Conservation (phyloP, 1,284 basidiomycete species). For the Leccinum griseonigrum region DNA sequence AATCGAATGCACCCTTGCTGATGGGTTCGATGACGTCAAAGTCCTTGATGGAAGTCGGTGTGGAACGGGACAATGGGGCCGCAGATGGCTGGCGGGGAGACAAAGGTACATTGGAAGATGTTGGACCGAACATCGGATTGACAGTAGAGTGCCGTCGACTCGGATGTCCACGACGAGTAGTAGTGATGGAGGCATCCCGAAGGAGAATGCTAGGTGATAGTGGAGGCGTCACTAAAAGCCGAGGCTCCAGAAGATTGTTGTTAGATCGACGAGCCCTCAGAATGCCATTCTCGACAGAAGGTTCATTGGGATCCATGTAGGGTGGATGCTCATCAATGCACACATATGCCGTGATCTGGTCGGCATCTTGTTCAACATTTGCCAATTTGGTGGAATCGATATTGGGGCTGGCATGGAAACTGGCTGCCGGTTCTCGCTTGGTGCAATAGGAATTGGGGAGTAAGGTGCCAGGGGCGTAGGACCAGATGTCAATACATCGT, state of each 20-base stretch:
- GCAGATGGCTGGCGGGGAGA: constrained; percentile 88
- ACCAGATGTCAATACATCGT: constrained; percentile 47
- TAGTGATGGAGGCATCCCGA: constrained; percentile 46
- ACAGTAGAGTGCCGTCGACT: constrained; percentile 69
- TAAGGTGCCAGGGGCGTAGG: constrained; percentile 68
- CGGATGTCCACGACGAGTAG: constrained; percentile 48
- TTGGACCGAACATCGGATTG: constrained; percentile 60
- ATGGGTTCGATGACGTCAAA: constrained; percentile 99
- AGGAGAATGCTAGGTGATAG: constrained; percentile 67
- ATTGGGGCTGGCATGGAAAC: constrained; percentile 27
- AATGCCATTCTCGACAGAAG: constrained; percentile 33
- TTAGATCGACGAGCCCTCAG: constrained; percentile 61
- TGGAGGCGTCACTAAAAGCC: constrained; percentile 68
- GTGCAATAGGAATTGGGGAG: constrained; percentile 51
- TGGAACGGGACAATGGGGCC: constrained; percentile 74
- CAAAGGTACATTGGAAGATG: constrained; percentile 57
- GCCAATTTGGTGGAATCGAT: constrained; percentile 38
- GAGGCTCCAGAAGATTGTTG: constrained; percentile 66
- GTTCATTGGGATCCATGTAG: constrained; percentile 61
- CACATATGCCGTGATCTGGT: constrained; percentile 75
- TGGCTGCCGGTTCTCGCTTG: constrained; percentile 23
- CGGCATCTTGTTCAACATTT: constrained; percentile 51
- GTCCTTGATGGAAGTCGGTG: constrained; percentile 94
- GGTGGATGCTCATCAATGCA: constrained; percentile 56
- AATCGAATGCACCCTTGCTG: constrained; percentile 98